Conservation (phyloP, 2,329 filamentous ascomycete species). For the Xylaria sp. region DNA sequence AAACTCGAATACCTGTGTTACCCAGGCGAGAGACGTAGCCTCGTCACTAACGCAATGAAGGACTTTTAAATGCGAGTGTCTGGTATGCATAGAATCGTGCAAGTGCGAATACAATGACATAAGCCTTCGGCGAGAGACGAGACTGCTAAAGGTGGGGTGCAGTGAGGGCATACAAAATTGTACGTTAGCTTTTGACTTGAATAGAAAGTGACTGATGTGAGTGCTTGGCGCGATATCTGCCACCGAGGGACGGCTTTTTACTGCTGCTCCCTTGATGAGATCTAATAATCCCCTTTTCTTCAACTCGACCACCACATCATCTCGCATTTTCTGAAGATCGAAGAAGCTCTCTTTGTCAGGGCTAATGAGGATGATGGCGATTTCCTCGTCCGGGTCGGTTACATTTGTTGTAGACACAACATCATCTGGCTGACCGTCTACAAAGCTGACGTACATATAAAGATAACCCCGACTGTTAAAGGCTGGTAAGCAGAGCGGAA, state of each 20-base stretch:
- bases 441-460: constrained; percentile 99
- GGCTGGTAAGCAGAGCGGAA: constrained; percentile 90
- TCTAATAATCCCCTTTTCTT: constrained; percentile 76
- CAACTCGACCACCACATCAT: constrained; percentile 70
- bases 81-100: constrained; percentile 83
- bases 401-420: constrained; percentile 51
- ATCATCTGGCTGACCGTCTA: constrained; percentile 65
- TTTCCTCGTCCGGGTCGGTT: constrained; percentile 73
- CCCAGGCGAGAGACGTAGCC: constrained; percentile 84
- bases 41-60: constrained; percentile 79
- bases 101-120: constrained; percentile 86
- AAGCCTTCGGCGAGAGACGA: constrained; percentile 70
- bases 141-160: constrained; percentile 65
- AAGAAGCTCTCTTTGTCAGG: constrained; percentile 94
- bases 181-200: constrained; percentile 92
- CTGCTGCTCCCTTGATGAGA: constrained; percentile 74
- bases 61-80: constrained; percentile 84
- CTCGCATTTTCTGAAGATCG: constrained; percentile 76
- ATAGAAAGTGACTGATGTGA: constrained; percentile 87
- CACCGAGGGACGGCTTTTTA: constrained; percentile 71
- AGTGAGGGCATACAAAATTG: constrained; percentile 93
- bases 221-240: constrained; percentile 81
- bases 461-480: constrained; percentile 97
- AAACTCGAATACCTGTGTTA: constrained; percentile 88
- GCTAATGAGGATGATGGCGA: constrained; percentile 93